Evolutionary conservation across 2,329 filamentous ascomycete genomes (phyloP), one percentile per base, ranked within the genome.

Genomic region (Beauveria brongniartii): DNA sequence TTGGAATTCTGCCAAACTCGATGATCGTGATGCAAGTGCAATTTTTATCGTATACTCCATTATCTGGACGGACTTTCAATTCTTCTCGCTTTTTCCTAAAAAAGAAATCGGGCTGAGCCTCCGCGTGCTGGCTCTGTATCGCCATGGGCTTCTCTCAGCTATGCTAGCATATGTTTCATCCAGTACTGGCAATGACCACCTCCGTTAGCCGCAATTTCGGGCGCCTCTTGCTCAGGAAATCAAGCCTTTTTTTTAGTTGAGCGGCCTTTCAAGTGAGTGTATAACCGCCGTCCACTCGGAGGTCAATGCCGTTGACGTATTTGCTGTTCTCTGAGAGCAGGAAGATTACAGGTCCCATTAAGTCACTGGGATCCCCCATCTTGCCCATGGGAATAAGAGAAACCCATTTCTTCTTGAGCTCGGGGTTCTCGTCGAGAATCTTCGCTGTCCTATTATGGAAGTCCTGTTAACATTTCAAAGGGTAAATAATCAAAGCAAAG

Each of bases 341-440:
- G 79, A 93, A 96, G 18, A 90, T 88, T 30, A 96, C 92, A 5
- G 92, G 90, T 2, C 93, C 93, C 89, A 96, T 96, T 61, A 97
- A 81, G 69, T 97, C 93, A 72, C 92, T 87, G 1, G 93, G 93
- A 56, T 86, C 82, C 28, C 93, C 93, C 91, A 97, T 96, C 77
- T 93, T 93, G 62, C 92, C 93, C 71, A 91, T 87, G 0, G 94
- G 94, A 64, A 97, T 97, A 59, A 96, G 81, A 1, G 89, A 92
- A 16, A 87, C 95, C 93, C 93, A 97, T 75, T 94, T 88, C 71
- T 87, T 82, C 74, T 92, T 90, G 44, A 97, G 84, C 59, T 94
- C 91, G 22, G 92, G 92, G 74, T 96, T 95, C 63, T 96, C 91
- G 65, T 94, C 89, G 28, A 97, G 84, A 67, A 97, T 97, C 79